Percentiles rank a stretch among this genome's conserved stretches.
phyloP scores from a whole-genome alignment of 805 yeast genomes.

The Blastobotrys americana region DNA sequence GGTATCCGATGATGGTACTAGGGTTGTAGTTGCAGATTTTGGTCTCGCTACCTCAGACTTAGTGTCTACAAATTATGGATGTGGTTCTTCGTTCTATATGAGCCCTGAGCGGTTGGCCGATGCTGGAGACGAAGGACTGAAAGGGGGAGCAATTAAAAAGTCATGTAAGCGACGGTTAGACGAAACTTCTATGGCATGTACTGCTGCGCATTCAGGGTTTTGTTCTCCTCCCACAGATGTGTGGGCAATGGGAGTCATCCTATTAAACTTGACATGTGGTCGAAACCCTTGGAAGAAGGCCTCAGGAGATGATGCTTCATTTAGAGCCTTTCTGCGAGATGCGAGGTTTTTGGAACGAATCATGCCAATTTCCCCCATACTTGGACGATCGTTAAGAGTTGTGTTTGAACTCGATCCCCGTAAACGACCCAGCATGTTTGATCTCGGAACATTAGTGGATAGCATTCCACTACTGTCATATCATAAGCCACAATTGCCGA shows the following conservation, averaged over 20 bases:
- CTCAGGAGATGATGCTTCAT: conserved; percentile 54
- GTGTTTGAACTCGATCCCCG: conserved; percentile 13
- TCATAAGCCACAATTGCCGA: not conserved
- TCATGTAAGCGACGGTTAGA: conserved; percentile 4
- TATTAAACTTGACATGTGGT: conserved; percentile 72
- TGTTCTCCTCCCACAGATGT: conserved; percentile 77
- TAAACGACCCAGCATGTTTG: conserved; percentile 10
- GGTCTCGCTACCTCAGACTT: conserved; percentile 68
- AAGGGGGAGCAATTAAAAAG: too few species aligned
- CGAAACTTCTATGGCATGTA: conserved; percentile 27
- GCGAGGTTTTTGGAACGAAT: conserved; percentile 53
- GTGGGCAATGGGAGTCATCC: conserved; percentile 79
- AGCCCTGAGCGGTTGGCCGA: conserved; percentile 59
- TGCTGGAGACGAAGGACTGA: conserved; percentile 14
- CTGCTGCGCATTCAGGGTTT: conserved; percentile 23
- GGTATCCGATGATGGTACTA: conserved; percentile 48
- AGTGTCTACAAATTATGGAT: conserved; percentile 63
- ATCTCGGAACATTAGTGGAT: conserved; percentile 11
- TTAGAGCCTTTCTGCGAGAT: conserved; percentile 52
- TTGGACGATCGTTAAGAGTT: conserved; percentile 32
- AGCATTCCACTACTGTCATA: conserved; percentile 7
- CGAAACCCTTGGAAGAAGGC: conserved; percentile 92
- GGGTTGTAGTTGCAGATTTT: conserved; percentile 65
- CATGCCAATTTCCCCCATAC: conserved; percentile 62
- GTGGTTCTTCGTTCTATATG: conserved; percentile 89